Evolutionary conservation across 257 asterid genomes (phyloP).

Genomic region (Forsythia suspensa): DNA sequence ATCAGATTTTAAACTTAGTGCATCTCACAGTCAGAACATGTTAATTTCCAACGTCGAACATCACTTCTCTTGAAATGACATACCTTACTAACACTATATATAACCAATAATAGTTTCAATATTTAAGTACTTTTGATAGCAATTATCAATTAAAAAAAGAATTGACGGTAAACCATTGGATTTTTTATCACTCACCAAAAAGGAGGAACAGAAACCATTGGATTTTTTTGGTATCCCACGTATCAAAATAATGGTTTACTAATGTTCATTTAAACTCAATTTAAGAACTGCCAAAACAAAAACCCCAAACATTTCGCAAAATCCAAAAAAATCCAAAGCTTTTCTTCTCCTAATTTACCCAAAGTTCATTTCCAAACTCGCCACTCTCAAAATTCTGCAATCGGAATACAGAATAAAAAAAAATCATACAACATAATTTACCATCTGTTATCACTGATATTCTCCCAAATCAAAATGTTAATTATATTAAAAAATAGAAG

Average conservation of each 20-base stretch:
- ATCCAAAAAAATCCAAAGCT: constrained; percentile 8
- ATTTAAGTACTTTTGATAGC: background rate
- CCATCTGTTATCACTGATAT: background rate
- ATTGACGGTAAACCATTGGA: background rate
- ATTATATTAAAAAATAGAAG: background rate
- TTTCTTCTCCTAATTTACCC: constrained; percentile 15
- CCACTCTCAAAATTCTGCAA: background rate
- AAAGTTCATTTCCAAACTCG: background rate
- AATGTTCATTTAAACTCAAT: background rate
- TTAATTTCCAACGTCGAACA: background rate
- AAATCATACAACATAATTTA: background rate
- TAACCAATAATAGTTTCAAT: background rate
- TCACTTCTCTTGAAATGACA: background rate
- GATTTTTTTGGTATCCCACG: background rate
- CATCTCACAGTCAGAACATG: background rate
- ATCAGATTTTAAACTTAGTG: background rate
- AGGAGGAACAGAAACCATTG: background rate
- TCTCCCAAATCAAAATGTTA: background rate
- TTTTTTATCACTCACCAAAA: background rate
- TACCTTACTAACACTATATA: background rate
- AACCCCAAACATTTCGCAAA: background rate
- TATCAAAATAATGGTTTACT: background rate
- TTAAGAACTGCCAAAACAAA: background rate
- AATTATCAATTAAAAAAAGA: background rate
- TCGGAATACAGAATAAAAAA: background rate